Evolutionary conservation across 2,329 filamentous ascomycete genomes (phyloP), one percentile per base, ranked within the genome.

Genomic region (Pestalotiopsis sp.): DNA sequence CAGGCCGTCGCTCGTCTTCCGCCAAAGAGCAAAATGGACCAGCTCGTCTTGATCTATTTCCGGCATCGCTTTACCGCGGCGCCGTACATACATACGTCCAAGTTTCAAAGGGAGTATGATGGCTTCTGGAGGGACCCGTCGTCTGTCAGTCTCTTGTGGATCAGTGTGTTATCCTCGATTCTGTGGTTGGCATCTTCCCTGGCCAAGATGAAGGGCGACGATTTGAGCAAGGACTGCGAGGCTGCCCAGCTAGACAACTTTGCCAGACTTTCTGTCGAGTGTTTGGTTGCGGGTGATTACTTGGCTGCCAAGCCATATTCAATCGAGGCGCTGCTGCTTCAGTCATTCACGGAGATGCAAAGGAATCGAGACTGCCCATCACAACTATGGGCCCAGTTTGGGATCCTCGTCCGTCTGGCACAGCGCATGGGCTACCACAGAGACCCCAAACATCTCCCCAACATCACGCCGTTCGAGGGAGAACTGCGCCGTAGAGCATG

Each of bases 341-440:
- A 84, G 39, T 79, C 79, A 5, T 83, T 82, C 72, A 79, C 80
- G 9, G 80, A 84, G 56, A 77, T 84, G 71, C 75, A 82, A 64
- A 80, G 79, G 64, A 79, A 78, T 20, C 76, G 77, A 36, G 83
- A 85, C 65, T 76, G 81, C 4, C 81, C 85, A 61, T 77, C 82
- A 5, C 77, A 80, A 3, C 75, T 86, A 25, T 87, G 85, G 85
- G 80, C 82, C 4, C 78, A 85, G 25, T 83, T 85, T 70, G 81
- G 81, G 56, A 77, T 86, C 20, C 80, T 82, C 4, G 80, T 82
- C 2, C 82, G 85, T 5, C 79, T 87, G 25, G 85, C 85, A 4
- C 85, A 87, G 74, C 80, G 83, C 6, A 81, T 85, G 75, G 85
- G 85, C 14, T 87, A 87, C 68, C 85, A 87, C 68, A 82, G 85